Evolutionary conservation across 106 monocot species (phyloP).

Genomic region (Dendrobium officinale): DNA sequence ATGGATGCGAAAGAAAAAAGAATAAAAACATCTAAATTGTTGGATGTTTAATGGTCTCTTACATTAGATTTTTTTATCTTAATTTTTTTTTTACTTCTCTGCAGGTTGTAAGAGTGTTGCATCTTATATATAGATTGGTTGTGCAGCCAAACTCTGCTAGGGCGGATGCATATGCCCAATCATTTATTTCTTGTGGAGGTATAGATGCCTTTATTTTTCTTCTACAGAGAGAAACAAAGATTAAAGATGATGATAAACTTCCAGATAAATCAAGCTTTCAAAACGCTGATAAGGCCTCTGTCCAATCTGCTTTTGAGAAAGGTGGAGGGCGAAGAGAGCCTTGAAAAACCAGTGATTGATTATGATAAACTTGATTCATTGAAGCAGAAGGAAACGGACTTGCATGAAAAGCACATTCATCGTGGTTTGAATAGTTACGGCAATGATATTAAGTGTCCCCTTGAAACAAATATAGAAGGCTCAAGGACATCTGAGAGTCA

Average conservation of each 20-base stretch:
- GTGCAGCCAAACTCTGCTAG: slow-evolving; percentile 86
- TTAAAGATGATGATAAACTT: slow-evolving; percentile 44
- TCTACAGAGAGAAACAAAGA: slow-evolving; percentile 79
- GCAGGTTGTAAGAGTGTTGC: slow-evolving; percentile 94
- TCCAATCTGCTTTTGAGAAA: slow-evolving; percentile 14
- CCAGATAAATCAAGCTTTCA: slow-evolving; percentile 18
- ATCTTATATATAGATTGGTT: slow-evolving; percentile 82
- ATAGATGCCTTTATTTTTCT: slow-evolving; percentile 85
- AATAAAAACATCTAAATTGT: background rate
- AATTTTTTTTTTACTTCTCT: slow-evolving; percentile 9
- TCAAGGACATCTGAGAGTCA: slow-evolving; percentile 40
- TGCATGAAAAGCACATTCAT: slow-evolving; percentile 17
- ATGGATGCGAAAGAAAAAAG: background rate
- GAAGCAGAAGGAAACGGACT: slow-evolving; percentile 10
- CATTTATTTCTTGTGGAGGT: slow-evolving; percentile 81
- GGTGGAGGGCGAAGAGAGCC: slow-evolving; percentile 5
- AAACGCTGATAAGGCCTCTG: slow-evolving; percentile 1
- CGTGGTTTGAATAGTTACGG: slow-evolving; percentile 16
- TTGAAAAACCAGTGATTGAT: background rate
- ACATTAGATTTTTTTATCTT: background rate
- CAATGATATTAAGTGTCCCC: slow-evolving; percentile 6
- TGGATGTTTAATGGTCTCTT: background rate
- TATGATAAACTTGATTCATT: background rate
- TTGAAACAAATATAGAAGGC: slow-evolving; percentile 32
- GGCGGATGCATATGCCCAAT: slow-evolving; percentile 62